A percentile compares a stretch with the other conserved stretches of the same genome.
Evolutionary conservation across 805 yeast genomes (phyloP).

Genomic region (Wickerhamomyces rabaulensis): DNA sequence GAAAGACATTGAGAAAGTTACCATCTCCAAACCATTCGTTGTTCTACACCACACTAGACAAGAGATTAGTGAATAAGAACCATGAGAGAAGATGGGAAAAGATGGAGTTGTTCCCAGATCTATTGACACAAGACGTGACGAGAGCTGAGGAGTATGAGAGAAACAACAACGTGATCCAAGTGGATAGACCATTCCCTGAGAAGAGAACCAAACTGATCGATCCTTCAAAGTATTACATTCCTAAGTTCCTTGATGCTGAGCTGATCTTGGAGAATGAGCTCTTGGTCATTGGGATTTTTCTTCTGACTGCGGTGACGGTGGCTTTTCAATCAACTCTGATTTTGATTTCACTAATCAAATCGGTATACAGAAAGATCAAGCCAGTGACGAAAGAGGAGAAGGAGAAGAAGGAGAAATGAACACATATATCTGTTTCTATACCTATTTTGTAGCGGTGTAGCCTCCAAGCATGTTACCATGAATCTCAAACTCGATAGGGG

Average conservation of each 20-base stretch:
- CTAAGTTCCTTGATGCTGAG: conserved; percentile 38
- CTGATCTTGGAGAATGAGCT: conserved; percentile 47
- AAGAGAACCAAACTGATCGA: conserved; percentile 30
- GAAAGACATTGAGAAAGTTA: conserved; percentile 54
- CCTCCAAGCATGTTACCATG: too few relatives aligned
- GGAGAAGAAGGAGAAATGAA: neutral
- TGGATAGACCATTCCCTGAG: conserved; percentile 25
- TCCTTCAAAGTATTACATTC: conserved; percentile 20
- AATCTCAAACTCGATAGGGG: too few relatives aligned
- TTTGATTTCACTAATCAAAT: neutral
- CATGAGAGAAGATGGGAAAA: conserved; percentile 28
- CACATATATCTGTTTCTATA: too few relatives aligned
- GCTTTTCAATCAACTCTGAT: neutral
- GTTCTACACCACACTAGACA: conserved; percentile 43
- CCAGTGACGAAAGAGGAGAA: neutral
- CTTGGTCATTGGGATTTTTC: conserved; percentile 34
- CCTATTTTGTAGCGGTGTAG: too few relatives aligned
- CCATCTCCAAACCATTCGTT: conserved; percentile 73
- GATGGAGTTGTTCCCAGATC: conserved; percentile 48
- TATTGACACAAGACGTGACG: conserved; percentile 41
- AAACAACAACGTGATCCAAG: conserved; percentile 35
- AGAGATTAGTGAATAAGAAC: conserved; percentile 19
- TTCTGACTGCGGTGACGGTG: conserved; percentile 7
- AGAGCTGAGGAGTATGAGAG: conserved; percentile 51
- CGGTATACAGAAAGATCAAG: neutral